A percentile compares a stretch with the other conserved stretches of the same genome.
These are phyloP conservation scores for Xylaria sp. DNA, from an alignment of 2,329 filamentous ascomycete genomes.

Conservation along the genomic window DNA sequence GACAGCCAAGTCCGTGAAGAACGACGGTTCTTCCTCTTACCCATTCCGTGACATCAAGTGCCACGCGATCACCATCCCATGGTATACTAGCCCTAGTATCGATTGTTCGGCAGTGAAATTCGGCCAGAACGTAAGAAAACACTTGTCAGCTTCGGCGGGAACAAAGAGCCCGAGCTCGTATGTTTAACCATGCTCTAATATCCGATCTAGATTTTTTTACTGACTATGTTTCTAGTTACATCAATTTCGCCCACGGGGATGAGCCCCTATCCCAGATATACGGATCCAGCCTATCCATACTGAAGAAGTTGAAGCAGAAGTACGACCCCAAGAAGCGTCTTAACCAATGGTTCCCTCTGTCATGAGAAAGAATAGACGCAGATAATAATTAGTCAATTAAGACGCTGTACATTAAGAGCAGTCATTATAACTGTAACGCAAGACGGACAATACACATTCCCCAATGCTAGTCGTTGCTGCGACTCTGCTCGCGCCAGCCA, in stretches of 20 bases:
- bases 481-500: too few species aligned
- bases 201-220: not conserved
- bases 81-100: slow-evolving; percentile 45
- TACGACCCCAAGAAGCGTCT: not conserved
- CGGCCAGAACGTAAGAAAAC: slow-evolving; percentile 18
- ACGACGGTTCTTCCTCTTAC: slow-evolving; percentile 34
- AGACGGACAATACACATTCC: too few species aligned
- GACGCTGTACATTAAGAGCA: too few species aligned
- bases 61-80: slow-evolving; percentile 46
- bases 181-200: not conserved
- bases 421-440: too few species aligned
- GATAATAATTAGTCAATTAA: too few species aligned
- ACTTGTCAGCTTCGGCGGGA: slow-evolving; percentile 9
- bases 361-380: too few species aligned
- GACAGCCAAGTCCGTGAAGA: slow-evolving; percentile 31
- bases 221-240: slow-evolving; percentile 33
- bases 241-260: slow-evolving; percentile 45
- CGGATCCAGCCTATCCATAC: slow-evolving; percentile 32
- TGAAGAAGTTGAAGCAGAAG: slow-evolving; percentile 36
- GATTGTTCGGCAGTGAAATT: slow-evolving; percentile 44
- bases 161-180: slow-evolving; percentile 20
- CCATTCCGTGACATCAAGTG: slow-evolving; percentile 44
- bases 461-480: too few species aligned
- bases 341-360: slow-evolving; percentile 5
- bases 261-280: slow-evolving; percentile 36